Conservation (phyloP, 2,329 filamentous ascomycete species). For the Seiridium cupressi region DNA sequence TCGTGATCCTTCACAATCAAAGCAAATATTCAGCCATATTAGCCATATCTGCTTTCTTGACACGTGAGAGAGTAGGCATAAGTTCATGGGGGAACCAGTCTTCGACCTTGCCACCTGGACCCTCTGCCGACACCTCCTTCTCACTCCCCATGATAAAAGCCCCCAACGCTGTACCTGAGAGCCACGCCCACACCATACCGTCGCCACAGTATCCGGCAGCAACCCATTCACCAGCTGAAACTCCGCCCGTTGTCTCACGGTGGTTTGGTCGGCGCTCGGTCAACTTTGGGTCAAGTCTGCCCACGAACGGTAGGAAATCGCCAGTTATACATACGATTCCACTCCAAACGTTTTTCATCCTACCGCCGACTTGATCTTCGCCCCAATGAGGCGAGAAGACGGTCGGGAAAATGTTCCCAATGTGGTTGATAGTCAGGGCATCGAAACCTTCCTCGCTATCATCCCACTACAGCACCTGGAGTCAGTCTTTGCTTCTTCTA, state of each 20-base stretch:
- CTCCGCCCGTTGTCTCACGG: background rate
- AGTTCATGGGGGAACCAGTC: slow-evolving; percentile 41
- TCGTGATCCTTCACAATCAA: background rate
- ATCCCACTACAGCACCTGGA: slow-evolving; percentile 25
- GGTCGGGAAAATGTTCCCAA: slow-evolving; percentile 39
- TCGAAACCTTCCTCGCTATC: slow-evolving; percentile 37
- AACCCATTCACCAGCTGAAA: slow-evolving; percentile 44
- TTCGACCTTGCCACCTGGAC: slow-evolving; percentile 31
- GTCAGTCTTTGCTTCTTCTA: too few relatives aligned
- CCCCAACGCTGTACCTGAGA: slow-evolving; percentile 45
- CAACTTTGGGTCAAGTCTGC: slow-evolving; percentile 33
- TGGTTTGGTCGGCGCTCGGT: slow-evolving; percentile 19
- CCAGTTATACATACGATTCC: slow-evolving; percentile 47
- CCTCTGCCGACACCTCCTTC: slow-evolving; percentile 22
- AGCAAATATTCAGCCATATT: slow-evolving; percentile 27
- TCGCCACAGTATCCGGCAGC: slow-evolving; percentile 49
- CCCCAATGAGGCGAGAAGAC: slow-evolving; percentile 40
- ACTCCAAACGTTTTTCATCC: slow-evolving; percentile 44
- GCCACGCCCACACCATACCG: slow-evolving; percentile 54
- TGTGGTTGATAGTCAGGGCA: slow-evolving; percentile 34
- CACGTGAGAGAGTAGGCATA: slow-evolving; percentile 27
- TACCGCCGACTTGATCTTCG: slow-evolving; percentile 16
- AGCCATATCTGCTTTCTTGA: slow-evolving; percentile 33
- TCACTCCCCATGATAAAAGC: slow-evolving; percentile 43
- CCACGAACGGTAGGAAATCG: slow-evolving; percentile 50